These are phyloP conservation scores for Pleomassaria siparia DNA, from an alignment of 2,329 filamentous ascomycete species.

Conservation along the genomic window DNA sequence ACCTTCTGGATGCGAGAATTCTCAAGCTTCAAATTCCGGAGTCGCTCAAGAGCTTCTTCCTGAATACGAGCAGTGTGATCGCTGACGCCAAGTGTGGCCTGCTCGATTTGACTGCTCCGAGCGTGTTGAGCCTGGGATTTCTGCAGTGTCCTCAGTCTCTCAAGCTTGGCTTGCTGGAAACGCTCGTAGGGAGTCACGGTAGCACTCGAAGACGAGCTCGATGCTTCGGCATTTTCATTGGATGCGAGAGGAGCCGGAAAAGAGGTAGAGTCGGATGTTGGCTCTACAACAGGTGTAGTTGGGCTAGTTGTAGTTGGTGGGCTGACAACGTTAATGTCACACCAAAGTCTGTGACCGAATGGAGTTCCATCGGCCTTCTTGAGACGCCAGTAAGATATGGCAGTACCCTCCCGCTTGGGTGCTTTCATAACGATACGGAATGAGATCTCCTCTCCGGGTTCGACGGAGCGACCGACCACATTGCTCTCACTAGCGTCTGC, in stretches of 20 bases:
- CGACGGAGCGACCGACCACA: slow-evolving; percentile 67
- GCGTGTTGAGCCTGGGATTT: slow-evolving; percentile 16
- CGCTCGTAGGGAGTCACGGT: slow-evolving; percentile 19
- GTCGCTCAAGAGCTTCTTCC: slow-evolving; percentile 32
- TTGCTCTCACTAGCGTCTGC: slow-evolving; percentile 81
- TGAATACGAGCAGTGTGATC: slow-evolving; percentile 8
- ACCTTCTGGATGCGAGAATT: slow-evolving; percentile 24
- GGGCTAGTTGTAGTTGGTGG: slow-evolving; percentile 13
- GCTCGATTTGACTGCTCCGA: not conserved
- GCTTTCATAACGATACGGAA: slow-evolving; percentile 88
- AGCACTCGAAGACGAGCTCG: slow-evolving; percentile 15
- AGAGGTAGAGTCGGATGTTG: not conserved
- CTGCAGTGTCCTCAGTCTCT: slow-evolving; percentile 22
- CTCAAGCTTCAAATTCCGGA: slow-evolving; percentile 26
- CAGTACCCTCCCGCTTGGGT: slow-evolving; percentile 72
- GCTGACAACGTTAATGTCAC: slow-evolving; percentile 72
- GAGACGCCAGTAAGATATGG: slow-evolving; percentile 95
- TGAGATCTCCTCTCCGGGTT: slow-evolving; percentile 71
- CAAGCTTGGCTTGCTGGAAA: slow-evolving; percentile 26
- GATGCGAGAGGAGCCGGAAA: slow-evolving; percentile 5
- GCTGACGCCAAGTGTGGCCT: slow-evolving; percentile 5
- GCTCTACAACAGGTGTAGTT: slow-evolving; percentile 6
- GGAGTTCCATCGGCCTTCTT: slow-evolving; percentile 77
- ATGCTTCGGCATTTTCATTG: slow-evolving; percentile 13
- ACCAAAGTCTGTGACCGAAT: slow-evolving; percentile 95